Conservation (phyloP, 129 eudicot genomes). For the Saussurea involucrata region DNA sequence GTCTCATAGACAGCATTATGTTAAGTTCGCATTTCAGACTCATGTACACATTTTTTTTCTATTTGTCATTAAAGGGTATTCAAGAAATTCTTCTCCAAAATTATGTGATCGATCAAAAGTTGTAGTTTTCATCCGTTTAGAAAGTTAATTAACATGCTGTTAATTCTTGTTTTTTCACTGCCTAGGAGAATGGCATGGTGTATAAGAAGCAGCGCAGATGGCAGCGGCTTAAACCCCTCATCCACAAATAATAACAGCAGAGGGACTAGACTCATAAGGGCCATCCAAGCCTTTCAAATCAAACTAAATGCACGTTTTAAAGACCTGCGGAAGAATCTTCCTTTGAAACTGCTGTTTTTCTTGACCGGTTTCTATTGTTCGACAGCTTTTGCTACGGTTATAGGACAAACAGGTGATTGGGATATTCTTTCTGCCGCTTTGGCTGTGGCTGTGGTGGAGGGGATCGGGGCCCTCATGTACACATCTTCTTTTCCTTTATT, state of each 20-base stretch:
- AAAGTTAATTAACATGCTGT: neutral
- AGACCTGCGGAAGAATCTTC: conserved; percentile 51
- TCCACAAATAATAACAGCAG: conserved; percentile 35
- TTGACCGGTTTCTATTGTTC: conserved; percentile 86
- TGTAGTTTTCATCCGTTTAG: neutral
- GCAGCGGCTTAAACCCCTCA: conserved; percentile 43
- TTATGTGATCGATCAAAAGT: neutral
- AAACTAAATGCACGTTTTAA: conserved; percentile 45
- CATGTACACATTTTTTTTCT: neutral
- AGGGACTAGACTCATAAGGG: conserved; percentile 59
- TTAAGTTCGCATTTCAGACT: neutral
- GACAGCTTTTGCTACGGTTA: conserved; percentile 83
- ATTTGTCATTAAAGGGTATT: neutral
- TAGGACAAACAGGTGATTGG: conserved; percentile 98
- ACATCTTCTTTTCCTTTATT: conserved; percentile 46
- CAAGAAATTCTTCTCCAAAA: neutral
- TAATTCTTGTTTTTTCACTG: neutral
- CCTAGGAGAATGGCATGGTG: conserved; percentile 58
- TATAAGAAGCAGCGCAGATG: conserved; percentile 53
- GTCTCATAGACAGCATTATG: neutral
- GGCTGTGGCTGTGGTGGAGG: conserved; percentile 77
- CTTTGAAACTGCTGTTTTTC: conserved; percentile 63
- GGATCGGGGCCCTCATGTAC: conserved; percentile 86
- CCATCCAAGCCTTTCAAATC: conserved; percentile 43
- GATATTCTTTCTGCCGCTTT: conserved; percentile 87